These are phyloP conservation scores for Aphanocladium album DNA, from an alignment of 2,329 filamentous ascomycete species.

Conservation along the genomic window DNA sequence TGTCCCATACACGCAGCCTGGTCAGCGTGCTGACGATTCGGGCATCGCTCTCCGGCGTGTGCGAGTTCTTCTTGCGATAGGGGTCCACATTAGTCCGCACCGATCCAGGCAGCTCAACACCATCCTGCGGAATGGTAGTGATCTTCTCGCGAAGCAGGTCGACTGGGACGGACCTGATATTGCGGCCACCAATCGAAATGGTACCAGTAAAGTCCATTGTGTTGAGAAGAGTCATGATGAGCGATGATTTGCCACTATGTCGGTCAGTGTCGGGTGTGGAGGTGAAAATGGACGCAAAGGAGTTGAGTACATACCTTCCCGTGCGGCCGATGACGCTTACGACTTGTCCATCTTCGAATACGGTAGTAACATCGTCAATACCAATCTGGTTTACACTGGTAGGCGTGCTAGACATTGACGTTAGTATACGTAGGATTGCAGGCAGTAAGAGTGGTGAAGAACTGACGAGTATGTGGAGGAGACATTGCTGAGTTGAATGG, in stretches of 20 bases:
- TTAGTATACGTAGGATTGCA: background rate
- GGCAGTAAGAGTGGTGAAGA: background rate
- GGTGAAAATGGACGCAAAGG: constrained; percentile 10
- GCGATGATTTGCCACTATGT: constrained; percentile 3
- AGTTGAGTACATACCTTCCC: constrained; percentile 9
- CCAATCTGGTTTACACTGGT: constrained; percentile 23
- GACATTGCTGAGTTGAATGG: constrained; percentile 23
- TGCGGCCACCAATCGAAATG: constrained; percentile 11
- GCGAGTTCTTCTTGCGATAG: background rate
- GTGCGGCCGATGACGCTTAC: constrained; percentile 7
- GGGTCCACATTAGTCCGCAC: constrained; percentile 10
- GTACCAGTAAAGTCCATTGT: background rate
- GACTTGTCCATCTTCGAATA: constrained; percentile 12
- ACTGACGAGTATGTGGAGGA: constrained; percentile 24
- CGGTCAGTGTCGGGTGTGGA: constrained; percentile 1
- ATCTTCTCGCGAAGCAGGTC: constrained; percentile 23
- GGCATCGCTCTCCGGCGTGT: background rate
- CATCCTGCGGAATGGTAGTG: constrained; percentile 24
- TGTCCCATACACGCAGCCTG: constrained; percentile 8
- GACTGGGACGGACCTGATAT: constrained; percentile 1
- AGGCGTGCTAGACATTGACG: constrained; percentile 21
- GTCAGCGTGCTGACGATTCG: constrained; percentile 3
- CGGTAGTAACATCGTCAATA: constrained; percentile 14
- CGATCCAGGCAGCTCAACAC: constrained; percentile 1
- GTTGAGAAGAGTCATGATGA: background rate